A percentile compares a stretch with the other conserved stretches of the same genome.
Conservation (phyloP, 1,284 basidiomycete genomes). For the Phaffia rhodozyma region DNA sequence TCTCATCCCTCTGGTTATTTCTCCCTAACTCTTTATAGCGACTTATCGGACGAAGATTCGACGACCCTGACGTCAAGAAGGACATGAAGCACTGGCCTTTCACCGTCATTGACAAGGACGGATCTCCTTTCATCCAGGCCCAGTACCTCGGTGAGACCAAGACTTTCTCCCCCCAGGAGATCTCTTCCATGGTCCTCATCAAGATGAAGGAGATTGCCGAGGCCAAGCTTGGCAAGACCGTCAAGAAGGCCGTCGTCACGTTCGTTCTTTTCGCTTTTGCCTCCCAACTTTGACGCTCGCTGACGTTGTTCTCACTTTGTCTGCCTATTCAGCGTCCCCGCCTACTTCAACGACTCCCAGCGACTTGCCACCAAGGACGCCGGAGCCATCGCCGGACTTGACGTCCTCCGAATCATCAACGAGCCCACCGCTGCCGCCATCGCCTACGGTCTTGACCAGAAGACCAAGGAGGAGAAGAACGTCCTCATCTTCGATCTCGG, state of each 20-base stretch:
- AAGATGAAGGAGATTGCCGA: slow-evolving; percentile 89
- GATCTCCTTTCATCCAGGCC: slow-evolving; percentile 47
- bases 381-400: slow-evolving; percentile 51
- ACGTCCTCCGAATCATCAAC: slow-evolving; percentile 59
- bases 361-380: slow-evolving; percentile 52
- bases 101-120: slow-evolving; percentile 47
- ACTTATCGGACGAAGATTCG: slow-evolving; percentile 90
- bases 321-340: slow-evolving; percentile 52
- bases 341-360: slow-evolving; percentile 59
- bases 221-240: slow-evolving; percentile 50
- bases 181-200: slow-evolving; percentile 94
- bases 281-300: slow-evolving; percentile 16
- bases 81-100: slow-evolving; percentile 63
- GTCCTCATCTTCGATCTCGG: slow-evolving; percentile 99
- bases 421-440: slow-evolving; percentile 45
- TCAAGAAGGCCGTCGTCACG: slow-evolving; percentile 55
- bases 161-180: slow-evolving; percentile 53
- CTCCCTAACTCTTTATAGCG: slow-evolving; percentile 40
- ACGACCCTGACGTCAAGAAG: slow-evolving; percentile 52
- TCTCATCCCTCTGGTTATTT: slow-evolving; percentile 18
- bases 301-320: slow-evolving; percentile 1
- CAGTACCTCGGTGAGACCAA: slow-evolving; percentile 49
- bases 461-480: slow-evolving; percentile 82
- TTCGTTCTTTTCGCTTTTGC: slow-evolving; percentile 31
- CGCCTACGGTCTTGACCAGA: slow-evolving; percentile 53